Evolutionary conservation across 129 eudicot species (phyloP).

Genomic region (Pittosporum tobira): DNA sequence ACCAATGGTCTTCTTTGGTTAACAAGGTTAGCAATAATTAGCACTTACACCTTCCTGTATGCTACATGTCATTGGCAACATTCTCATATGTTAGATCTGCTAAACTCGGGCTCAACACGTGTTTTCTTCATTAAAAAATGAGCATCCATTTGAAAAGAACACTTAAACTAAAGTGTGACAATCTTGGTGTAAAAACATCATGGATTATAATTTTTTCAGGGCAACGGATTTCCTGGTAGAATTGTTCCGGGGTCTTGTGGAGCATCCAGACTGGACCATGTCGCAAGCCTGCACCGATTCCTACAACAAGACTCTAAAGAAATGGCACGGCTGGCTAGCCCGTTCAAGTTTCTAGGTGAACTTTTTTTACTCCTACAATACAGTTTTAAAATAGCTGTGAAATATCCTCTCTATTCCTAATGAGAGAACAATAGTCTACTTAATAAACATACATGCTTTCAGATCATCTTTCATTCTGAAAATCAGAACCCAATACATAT

Average conservation of each 20-base stretch:
- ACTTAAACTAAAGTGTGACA: background rate
- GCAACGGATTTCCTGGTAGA: conserved; percentile 92
- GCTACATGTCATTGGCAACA: too few species aligned
- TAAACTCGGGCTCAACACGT: background rate
- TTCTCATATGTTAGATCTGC: background rate
- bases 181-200: background rate
- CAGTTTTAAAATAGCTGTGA: background rate
- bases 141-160: background rate
- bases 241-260: conserved; percentile 59
- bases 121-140: too few species aligned
- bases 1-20: conserved; percentile 96
- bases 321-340: conserved; percentile 98
- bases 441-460: too few species aligned
- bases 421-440: too few species aligned
- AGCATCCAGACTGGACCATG: conserved; percentile 89
- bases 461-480: too few species aligned
- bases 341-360: conserved; percentile 77
- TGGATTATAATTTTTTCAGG: conserved; percentile 16
- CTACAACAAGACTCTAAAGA: conserved; percentile 75
- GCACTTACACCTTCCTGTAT: background rate
- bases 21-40: conserved; percentile 51
- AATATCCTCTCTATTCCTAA: too few species aligned
- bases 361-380: background rate
- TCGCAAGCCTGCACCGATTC: conserved; percentile 82
- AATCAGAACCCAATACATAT: too few species aligned